These are phyloP conservation scores for Kwoniella sp. DNA, from an alignment of 768 basidiomycete genomes.

Conservation along the genomic window DNA sequence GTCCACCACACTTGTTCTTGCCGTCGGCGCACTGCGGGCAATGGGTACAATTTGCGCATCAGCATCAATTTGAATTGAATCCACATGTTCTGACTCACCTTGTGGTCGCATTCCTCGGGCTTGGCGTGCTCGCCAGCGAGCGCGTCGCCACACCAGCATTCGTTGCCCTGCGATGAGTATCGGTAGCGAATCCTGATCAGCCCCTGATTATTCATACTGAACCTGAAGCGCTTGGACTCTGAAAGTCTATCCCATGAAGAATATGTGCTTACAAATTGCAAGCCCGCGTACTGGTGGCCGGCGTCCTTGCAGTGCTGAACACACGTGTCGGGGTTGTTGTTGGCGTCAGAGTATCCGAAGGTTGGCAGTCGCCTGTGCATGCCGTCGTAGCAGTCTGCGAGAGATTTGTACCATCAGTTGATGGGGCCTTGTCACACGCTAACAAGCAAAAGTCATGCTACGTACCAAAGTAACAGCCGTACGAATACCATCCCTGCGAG, in stretches of 20 bases:
- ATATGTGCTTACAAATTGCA: conserved; percentile 32
- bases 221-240: neutral
- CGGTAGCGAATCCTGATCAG: neutral
- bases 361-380: conserved; percentile 34
- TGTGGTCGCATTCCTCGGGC: conserved; percentile 22
- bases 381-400: conserved; percentile 31
- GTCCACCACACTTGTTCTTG: conserved; percentile 31
- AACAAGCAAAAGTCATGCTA: neutral
- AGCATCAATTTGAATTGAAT: too few relatives aligned
- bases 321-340: conserved; percentile 32
- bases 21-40: conserved; percentile 27
- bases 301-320: conserved; percentile 21
- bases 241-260: too few relatives aligned
- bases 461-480: conserved; percentile 35
- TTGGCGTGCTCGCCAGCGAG: conserved; percentile 24
- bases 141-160: conserved; percentile 30
- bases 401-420: too few relatives aligned
- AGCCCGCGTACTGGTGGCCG: conserved; percentile 28
- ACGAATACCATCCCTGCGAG: conserved; percentile 34
- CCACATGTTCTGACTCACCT: conserved; percentile 22
- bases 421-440: neutral
- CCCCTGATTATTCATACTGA: neutral
- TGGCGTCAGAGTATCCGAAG: conserved; percentile 22
- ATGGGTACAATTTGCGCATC: too few relatives aligned
- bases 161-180: conserved; percentile 21